Evolutionary conservation across 192 early-diverging fungal genomes (phyloP), one percentile per base, ranked within the genome.

Genomic region (Geranomyces variabilis): DNA sequence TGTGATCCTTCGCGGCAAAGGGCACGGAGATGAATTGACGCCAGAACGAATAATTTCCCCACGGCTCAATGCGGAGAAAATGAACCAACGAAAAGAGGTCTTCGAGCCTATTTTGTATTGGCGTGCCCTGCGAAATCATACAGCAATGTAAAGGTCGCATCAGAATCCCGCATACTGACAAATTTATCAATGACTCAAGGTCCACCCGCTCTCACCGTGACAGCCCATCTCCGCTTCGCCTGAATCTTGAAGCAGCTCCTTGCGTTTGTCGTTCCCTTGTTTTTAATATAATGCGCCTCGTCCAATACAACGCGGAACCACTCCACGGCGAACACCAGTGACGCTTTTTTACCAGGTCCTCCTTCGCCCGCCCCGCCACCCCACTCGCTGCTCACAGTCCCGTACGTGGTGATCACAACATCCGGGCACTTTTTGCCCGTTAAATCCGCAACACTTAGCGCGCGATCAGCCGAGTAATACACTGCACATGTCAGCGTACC

Each of bases 281-380:
- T 90, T 66, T 92, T 93, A 57, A 96, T 95, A 15, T 81, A 84
- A 78, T 96, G 94, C 1, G 93, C 93, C 73, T 96, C 94, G 67
- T 96, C 94, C 55, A 96, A 71, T 28, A 96, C 86, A 19, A 95
- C 78, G 41, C 95, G 82, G 70, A 88, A 87, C 87, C 93, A 97
- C 22, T 90, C 82, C 8, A 93, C 79, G 7, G 78, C 78, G 30
- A 83, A 87, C 7, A 72, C 24, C n/a, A 92, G 53, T n/a, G 71
- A 47, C 5, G 74, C 57, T 13, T 63, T 44, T 7, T 64, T 71
- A 41, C 24, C 21, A 14, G 36, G 63, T 15, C 53, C 31, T 10
- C 9, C 65, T 7, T 41, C 36, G 10, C 3, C 5, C 36, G 5
- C 36, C 22, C 57, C 65, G 1, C 53, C 79, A 33, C 59, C 48